Base-by-base conservation (phyloP, 148 eudicot species). In the Camellia lanceoleosa region DNA sequence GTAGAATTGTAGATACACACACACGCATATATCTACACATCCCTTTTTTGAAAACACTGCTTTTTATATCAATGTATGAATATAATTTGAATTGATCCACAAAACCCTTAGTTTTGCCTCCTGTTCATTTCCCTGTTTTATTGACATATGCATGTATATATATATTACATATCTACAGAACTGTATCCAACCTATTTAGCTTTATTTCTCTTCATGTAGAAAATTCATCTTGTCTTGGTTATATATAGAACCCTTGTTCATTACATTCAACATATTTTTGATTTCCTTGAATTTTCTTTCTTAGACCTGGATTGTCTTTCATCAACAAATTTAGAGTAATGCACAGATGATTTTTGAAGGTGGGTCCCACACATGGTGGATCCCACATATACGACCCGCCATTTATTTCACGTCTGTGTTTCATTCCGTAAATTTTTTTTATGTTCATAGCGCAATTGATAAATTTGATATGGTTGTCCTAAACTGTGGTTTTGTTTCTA, bases 401-500 rank as follows among this genome's bases (percentile, higher is more conserved):
- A 30, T 30, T 30, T 30, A 30, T 30, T 30, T 30, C 38, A 30
- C 38, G 38, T 30, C 38, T 30, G 38, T 30, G 38, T 30, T 30
- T 30, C 38, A 30, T 30, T 30, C 38, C 38, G 1, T 30, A 30
- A 30, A 1, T 1, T 30, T 30, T 30, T 30, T 30, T 30, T 30
- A 30, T 30, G 38, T 30, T 30, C 38, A 30, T 30, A 1, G 38
- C 38, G 38, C 38, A 30, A 30, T 30, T 30, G 38, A 30, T 30
- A 30, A 30, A 30, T 30, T 59, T 0, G 15, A 76, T 20, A 47
- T 44, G 55, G 56, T 44, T 23, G 65, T n/a, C 3, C 30, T 80
- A 43, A 59, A 75, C 7, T 73, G 63, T 44, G 72, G 42, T 20
- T 47, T n/a, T 59, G 23, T 73, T 66, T 80, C 55, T 68, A 15